phyloP scores from a whole-genome alignment of 2,329 filamentous ascomycete genomes.

The Sporothrix humicola region DNA sequence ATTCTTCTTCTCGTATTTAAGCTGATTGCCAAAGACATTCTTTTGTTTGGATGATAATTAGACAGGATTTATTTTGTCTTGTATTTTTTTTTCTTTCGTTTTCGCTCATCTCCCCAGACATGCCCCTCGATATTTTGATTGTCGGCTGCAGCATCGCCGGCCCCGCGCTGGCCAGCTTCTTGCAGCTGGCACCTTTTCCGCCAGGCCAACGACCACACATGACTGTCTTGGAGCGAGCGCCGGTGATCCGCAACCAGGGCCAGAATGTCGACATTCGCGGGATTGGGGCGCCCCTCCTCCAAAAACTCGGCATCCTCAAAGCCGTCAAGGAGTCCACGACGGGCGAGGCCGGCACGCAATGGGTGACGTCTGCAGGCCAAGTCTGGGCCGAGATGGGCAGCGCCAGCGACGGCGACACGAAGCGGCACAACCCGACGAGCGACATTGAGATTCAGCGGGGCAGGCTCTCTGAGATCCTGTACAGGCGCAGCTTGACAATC shows the following conservation, averaged over 20 bases:
- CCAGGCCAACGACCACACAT: slow-evolving; percentile 38
- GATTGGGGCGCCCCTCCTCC: slow-evolving; percentile 49
- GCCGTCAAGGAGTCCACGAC: slow-evolving; percentile 42
- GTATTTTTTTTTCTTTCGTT: too few relatives aligned
- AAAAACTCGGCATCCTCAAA: slow-evolving; percentile 50
- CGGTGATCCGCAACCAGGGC: slow-evolving; percentile 48
- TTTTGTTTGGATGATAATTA: too few relatives aligned
- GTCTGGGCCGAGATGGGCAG: slow-evolving; percentile 41
- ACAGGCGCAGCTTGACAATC: slow-evolving; percentile 7
- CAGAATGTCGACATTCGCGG: slow-evolving; percentile 55
- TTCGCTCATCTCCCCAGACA: not conserved
- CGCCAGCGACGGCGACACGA: slow-evolving; percentile 42
- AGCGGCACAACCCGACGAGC: slow-evolving; percentile 44
- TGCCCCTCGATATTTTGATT: slow-evolving; percentile 50
- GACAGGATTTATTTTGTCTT: too few relatives aligned
- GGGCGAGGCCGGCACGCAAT: slow-evolving; percentile 34
- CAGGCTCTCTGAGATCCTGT: slow-evolving; percentile 45
- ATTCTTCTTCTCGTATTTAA: too few relatives aligned
- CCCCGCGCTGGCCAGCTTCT: slow-evolving; percentile 50
- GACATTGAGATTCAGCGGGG: slow-evolving; percentile 49
- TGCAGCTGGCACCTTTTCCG: slow-evolving; percentile 40
- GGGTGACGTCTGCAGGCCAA: slow-evolving; percentile 45
- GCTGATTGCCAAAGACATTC: too few relatives aligned
- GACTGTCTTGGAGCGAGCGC: slow-evolving; percentile 52
- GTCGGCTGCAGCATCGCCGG: slow-evolving; percentile 55